phyloP scores from a whole-genome alignment of 2,329 filamentous ascomycete genomes.

The Gyromitra esculenta region DNA sequence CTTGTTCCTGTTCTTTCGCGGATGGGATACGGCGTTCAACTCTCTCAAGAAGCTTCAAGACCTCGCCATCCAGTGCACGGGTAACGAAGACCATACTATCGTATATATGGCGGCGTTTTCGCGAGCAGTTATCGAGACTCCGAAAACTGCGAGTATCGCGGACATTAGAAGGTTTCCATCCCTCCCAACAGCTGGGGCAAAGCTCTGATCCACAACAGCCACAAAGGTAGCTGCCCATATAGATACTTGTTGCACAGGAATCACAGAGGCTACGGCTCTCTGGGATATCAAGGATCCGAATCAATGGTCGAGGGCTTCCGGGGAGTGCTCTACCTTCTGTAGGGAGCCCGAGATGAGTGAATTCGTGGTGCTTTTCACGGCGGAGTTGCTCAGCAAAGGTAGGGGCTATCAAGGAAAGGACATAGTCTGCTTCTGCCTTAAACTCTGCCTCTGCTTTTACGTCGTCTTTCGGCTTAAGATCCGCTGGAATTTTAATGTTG shows the following conservation, averaged over 20 bases:
- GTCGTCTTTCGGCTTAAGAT: background rate
- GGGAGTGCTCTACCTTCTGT: conserved; percentile 6
- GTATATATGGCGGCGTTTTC: conserved; percentile 50
- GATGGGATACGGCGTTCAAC: conserved; percentile 37
- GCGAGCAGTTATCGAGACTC: conserved; percentile 53
- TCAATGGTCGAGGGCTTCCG: conserved; percentile 37
- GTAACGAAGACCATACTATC: conserved; percentile 55
- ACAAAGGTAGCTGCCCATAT: conserved; percentile 57
- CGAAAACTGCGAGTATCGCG: background rate
- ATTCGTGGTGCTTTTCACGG: conserved; percentile 47
- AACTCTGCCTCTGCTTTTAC: background rate
- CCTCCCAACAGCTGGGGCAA: conserved; percentile 57
- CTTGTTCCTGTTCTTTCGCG: conserved; percentile 27
- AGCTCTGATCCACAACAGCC: conserved; percentile 58
- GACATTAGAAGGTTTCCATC: conserved; percentile 51
- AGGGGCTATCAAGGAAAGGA: conserved; percentile 48
- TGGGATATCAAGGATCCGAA: conserved; percentile 40
- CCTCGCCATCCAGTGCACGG: conserved; percentile 54
- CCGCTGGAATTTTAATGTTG: background rate
- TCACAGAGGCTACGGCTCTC: conserved; percentile 55
- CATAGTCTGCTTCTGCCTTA: conserved; percentile 38
- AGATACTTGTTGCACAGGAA: conserved; percentile 56
- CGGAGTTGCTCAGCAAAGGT: conserved; percentile 44
- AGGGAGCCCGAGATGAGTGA: conserved; percentile 33
- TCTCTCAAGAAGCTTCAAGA: conserved; percentile 44